A percentile compares a stretch with the other conserved stretches of the same genome.
These are phyloP conservation scores for Neurospora sp. DNA, from an alignment of 495 filamentous ascomycete species.

Conservation along the genomic window DNA sequence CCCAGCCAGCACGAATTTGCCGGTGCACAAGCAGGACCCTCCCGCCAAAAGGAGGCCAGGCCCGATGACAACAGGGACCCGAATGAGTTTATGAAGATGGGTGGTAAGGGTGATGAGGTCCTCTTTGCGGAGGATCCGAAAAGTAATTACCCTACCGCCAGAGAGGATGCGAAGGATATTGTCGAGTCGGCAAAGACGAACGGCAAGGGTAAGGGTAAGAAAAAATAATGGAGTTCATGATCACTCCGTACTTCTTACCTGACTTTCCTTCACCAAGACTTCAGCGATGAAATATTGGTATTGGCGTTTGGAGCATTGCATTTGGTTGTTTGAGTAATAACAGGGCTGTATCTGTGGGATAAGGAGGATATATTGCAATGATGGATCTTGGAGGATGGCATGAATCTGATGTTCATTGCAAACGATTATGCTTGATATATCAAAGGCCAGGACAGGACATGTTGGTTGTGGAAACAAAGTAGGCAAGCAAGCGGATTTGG, in stretches of 20 bases:
- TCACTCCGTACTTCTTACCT: background rate
- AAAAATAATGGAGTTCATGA: background rate
- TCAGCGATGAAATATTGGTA: background rate
- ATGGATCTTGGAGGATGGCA: background rate
- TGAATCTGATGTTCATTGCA: background rate
- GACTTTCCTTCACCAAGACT: background rate
- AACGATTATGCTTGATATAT: background rate
- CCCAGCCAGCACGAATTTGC: background rate
- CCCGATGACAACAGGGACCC: conserved; percentile 57
- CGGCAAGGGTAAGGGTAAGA: conserved; percentile 18
- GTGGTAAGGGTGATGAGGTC: conserved; percentile 70
- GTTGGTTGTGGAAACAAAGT: background rate
- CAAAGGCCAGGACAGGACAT: background rate
- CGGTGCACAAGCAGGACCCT: background rate
- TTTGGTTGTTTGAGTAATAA: background rate
- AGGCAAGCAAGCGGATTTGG: background rate
- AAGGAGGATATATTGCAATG: background rate
- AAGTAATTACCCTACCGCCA: conserved; percentile 29
- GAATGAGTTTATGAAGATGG: conserved; percentile 68
- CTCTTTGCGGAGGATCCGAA: conserved; percentile 57
- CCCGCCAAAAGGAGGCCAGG: conserved; percentile 38
- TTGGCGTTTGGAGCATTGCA: background rate
- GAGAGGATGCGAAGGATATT: conserved; percentile 23
- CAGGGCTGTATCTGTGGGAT: background rate
- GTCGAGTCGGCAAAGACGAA: conserved; percentile 19